A percentile compares a stretch with the other conserved stretches of the same genome.
phyloP scores from a whole-genome alignment of 1,284 basidiomycete species.

The Meira nashicola region DNA sequence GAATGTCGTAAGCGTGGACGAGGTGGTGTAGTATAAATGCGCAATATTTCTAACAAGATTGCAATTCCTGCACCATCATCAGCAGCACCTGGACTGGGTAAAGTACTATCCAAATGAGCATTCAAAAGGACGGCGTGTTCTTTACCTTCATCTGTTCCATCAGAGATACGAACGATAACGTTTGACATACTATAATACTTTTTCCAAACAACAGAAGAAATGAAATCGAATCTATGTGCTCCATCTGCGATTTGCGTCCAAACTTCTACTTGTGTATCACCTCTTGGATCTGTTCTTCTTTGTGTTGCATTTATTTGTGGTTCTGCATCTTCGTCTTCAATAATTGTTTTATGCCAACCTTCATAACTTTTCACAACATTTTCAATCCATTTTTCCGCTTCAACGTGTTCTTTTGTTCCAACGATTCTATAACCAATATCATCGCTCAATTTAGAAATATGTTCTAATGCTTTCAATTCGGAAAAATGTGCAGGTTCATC shows the following conservation, averaged over 20 bases:
- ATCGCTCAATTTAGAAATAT: slow-evolving; percentile 57
- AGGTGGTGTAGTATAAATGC: slow-evolving; percentile 66
- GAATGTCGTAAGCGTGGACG: slow-evolving; percentile 71
- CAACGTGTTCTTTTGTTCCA: slow-evolving; percentile 80
- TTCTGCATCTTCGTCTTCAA: slow-evolving; percentile 10
- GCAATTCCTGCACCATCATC: slow-evolving; percentile 76
- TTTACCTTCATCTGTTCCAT: slow-evolving; percentile 62
- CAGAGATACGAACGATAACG: slow-evolving; percentile 79
- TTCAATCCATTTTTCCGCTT: slow-evolving; percentile 78
- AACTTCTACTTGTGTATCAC: slow-evolving; percentile 45
- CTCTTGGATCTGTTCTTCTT: not conserved
- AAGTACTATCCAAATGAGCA: slow-evolving; percentile 72
- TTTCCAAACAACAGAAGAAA: slow-evolving; percentile 71
- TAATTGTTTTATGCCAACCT: slow-evolving; percentile 51
- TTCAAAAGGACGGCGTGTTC: slow-evolving; percentile 76
- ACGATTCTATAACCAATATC: slow-evolving; percentile 87
- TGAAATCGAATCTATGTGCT: slow-evolving; percentile 42
- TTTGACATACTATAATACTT: slow-evolving; percentile 82
- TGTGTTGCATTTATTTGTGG: slow-evolving; percentile 11
- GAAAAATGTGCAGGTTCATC: slow-evolving; percentile 26
- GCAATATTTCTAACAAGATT: slow-evolving; percentile 75
- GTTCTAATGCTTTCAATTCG: slow-evolving; percentile 40
- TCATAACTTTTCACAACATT: slow-evolving; percentile 61
- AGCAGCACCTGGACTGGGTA: slow-evolving; percentile 57
- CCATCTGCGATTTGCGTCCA: slow-evolving; percentile 50